Evolutionary conservation across 2,329 filamentous ascomycete genomes (phyloP).

Genomic region (Talaromyces albobiverticillius): DNA sequence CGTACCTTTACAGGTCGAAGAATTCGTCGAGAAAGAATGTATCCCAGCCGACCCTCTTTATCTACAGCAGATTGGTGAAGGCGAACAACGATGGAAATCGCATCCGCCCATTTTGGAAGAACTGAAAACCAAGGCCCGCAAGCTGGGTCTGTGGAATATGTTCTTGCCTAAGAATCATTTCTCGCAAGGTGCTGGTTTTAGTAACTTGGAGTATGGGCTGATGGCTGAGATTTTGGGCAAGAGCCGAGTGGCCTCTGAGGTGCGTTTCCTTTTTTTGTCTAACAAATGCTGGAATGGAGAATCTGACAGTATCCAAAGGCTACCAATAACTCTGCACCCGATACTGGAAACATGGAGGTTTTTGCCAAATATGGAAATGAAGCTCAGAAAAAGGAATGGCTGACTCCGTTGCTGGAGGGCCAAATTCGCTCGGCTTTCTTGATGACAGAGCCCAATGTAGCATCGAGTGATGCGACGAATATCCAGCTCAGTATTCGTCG

Average conservation of each 20-base stretch:
- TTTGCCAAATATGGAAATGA: constrained; percentile 87
- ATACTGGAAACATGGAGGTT: constrained; percentile 96
- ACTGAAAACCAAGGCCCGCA: constrained; percentile 77
- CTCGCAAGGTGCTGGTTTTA: constrained; percentile 89
- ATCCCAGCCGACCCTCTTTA: constrained; percentile 80
- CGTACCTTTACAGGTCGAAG: constrained; percentile 76
- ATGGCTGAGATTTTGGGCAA: constrained; percentile 97
- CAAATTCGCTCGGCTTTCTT: constrained; percentile 86
- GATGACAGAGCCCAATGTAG: constrained; percentile 89
- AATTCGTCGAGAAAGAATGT: constrained; percentile 96
- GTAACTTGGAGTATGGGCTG: constrained; percentile 92
- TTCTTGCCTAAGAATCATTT: constrained; percentile 95
- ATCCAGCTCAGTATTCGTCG: constrained; percentile 78
- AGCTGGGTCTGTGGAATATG: constrained; percentile 95
- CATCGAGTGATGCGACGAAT: constrained; percentile 88
- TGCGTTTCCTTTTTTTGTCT: constrained; percentile 25
- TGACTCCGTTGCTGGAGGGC: constrained; percentile 76
- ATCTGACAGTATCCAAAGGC: constrained; percentile 45
- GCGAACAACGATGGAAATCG: constrained; percentile 71
- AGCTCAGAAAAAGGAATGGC: constrained; percentile 79
- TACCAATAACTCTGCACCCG: constrained; percentile 84
- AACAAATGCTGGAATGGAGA: neutral
- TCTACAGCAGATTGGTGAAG: constrained; percentile 74
- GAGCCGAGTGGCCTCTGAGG: constrained; percentile 75
- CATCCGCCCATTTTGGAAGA: constrained; percentile 83